Evolutionary conservation across 73 alveolate species (phyloP).

Genomic region (Paramecium caudatum): DNA sequence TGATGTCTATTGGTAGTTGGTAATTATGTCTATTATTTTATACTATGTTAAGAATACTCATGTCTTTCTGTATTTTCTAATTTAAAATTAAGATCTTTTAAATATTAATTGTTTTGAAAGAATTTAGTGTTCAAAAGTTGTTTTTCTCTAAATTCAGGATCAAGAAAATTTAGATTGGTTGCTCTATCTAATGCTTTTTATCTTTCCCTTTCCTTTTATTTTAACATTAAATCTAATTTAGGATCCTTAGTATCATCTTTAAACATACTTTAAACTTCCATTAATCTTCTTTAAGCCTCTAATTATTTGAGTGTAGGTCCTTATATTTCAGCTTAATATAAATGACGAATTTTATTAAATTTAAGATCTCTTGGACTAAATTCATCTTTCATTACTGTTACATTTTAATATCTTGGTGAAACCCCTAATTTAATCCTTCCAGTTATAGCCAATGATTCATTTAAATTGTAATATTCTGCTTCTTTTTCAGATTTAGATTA

Average conservation of each 20-base stretch:
- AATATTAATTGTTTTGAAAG: constrained; percentile 12
- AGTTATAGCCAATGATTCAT: neutral
- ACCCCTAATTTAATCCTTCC: neutral
- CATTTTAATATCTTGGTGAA: constrained; percentile 12
- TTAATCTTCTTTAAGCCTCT: constrained; percentile 58
- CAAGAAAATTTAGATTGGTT: neutral
- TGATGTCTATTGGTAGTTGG: neutral
- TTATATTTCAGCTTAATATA: constrained; percentile 37
- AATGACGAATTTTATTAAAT: constrained; percentile 38
- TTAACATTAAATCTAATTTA: neutral
- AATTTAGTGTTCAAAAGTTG: neutral
- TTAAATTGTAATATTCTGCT: constrained; percentile 30
- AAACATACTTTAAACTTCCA: constrained; percentile 53
- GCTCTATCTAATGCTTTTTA: constrained; percentile 44
- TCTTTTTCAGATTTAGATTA: constrained; percentile 59
- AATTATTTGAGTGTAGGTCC: constrained; percentile 54
- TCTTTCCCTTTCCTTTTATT: constrained; percentile 41
- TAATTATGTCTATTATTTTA: neutral
- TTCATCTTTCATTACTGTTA: constrained; percentile 56
- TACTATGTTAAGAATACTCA: neutral
- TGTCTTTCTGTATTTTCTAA: constrained; percentile 27
- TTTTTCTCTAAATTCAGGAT: constrained; percentile 56
- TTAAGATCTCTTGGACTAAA: constrained; percentile 62
- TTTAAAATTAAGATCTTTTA: neutral
- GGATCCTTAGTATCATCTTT: constrained; percentile 35